Evolutionary conservation across 106 monocot genomes (phyloP).

Genomic region (Agapanthus africanus): DNA sequence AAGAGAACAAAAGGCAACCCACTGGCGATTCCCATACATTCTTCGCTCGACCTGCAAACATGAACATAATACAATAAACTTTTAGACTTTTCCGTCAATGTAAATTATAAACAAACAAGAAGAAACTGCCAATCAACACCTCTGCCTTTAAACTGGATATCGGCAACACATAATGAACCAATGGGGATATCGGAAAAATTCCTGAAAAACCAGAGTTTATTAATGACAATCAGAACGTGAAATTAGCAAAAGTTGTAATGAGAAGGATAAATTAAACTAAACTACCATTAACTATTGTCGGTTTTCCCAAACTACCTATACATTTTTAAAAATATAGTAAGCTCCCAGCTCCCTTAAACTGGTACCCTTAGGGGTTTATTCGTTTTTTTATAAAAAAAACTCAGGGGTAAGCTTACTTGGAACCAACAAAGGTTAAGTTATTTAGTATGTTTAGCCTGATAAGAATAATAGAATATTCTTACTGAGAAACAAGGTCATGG

Average conservation of each 20-base stretch:
- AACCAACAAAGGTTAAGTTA: too few species aligned
- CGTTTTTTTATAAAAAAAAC: too few species aligned
- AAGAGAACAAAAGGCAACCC: constrained; percentile 89
- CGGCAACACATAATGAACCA: constrained; percentile 50
- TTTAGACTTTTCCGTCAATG: constrained; percentile 4
- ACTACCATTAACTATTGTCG: too few species aligned
- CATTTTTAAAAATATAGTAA: too few species aligned
- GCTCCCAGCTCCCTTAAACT: too few species aligned
- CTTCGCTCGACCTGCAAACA: constrained; percentile 50
- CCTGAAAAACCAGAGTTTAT: constrained; percentile 19
- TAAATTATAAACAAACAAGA: neutral
- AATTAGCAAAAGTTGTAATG: neutral
- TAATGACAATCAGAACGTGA: neutral
- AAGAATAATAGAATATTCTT: constrained; percentile 6
- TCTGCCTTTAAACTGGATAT: constrained; percentile 69
- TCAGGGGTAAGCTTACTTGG: too few species aligned
- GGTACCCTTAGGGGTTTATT: too few species aligned
- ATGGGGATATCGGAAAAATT: constrained; percentile 49
- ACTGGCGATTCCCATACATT: constrained; percentile 90
- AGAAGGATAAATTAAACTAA: neutral
- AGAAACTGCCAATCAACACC: constrained; percentile 19
- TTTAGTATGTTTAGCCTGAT: too few species aligned
- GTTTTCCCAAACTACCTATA: too few species aligned
- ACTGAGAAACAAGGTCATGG: constrained; percentile 66
- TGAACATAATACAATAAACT: neutral